These are phyloP conservation scores for Ampelocalamus luodianensis DNA, from an alignment of 176 grass and related monocot species.

Conservation along the genomic window DNA sequence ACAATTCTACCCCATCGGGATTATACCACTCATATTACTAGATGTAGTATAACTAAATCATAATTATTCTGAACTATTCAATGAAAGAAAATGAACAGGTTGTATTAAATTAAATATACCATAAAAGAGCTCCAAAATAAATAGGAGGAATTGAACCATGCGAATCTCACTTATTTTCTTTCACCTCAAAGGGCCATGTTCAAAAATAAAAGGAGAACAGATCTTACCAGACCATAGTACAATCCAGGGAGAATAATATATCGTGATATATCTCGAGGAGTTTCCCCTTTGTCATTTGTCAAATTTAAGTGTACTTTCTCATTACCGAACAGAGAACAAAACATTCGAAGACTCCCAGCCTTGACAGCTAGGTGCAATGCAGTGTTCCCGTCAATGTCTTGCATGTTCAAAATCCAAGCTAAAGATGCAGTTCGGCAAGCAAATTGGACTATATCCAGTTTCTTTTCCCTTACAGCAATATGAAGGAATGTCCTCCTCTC, in stretches of 20 bases:
- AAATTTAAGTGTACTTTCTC: background rate
- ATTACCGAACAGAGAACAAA: background rate
- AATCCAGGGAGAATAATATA: background rate
- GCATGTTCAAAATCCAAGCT: background rate
- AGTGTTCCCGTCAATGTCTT: background rate
- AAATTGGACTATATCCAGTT: background rate
- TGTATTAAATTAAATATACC: no score
- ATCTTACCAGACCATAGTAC: background rate
- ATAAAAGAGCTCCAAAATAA: background rate
- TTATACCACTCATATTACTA: no score
- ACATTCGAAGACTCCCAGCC: background rate
- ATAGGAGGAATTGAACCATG: background rate
- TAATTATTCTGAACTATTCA: no score
- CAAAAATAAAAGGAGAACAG: background rate
- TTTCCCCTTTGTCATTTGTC: background rate
- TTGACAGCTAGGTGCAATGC: background rate
- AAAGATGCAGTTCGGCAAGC: background rate
- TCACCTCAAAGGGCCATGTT: background rate
- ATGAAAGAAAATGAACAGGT: no score
- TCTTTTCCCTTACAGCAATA: background rate
- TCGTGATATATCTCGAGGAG: background rate
- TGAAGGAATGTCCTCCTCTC: background rate
- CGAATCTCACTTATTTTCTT: background rate
- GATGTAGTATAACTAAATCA: no score
- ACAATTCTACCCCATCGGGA: no score